These are phyloP conservation scores for Aspergillus baeticus DNA, from an alignment of 495 filamentous ascomycete species.

Conservation along the genomic window DNA sequence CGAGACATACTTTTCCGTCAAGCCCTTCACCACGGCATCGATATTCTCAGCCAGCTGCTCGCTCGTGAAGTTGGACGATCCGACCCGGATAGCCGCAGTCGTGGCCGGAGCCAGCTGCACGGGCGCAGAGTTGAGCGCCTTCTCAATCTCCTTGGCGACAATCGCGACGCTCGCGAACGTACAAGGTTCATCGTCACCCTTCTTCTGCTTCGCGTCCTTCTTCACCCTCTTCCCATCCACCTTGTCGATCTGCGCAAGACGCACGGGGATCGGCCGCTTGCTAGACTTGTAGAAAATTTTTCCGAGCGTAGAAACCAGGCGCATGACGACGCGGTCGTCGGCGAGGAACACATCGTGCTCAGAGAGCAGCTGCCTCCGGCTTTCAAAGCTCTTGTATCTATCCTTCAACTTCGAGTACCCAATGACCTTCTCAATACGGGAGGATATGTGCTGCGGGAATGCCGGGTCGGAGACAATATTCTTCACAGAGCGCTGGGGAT, in stretches of 20 bases:
- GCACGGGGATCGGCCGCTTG: conserved; percentile 88
- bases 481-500: conserved; percentile 89
- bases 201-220: conserved; percentile 43
- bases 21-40: conserved; percentile 60
- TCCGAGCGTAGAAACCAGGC: conserved; percentile 73
- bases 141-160: conserved; percentile 70
- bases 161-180: conserved; percentile 46
- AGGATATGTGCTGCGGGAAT: conserved; percentile 70
- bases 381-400: conserved; percentile 86
- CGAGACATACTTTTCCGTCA: conserved; percentile 76
- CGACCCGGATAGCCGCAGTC: conserved; percentile 67
- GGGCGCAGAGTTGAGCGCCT: conserved; percentile 64
- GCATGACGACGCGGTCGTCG: conserved; percentile 77
- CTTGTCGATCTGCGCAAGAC: conserved; percentile 61
- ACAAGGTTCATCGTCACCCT: conserved; percentile 27
- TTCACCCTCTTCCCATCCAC: conserved; percentile 66
- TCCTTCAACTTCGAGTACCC: conserved; percentile 77
- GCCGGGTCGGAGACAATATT: conserved; percentile 72
- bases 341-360: conserved; percentile 88
- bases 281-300: conserved; percentile 82
- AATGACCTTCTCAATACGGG: conserved; percentile 77
- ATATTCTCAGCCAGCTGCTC: conserved; percentile 80
- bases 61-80: conserved; percentile 66
- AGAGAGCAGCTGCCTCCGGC: conserved; percentile 73
- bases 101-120: conserved; percentile 70